Evolutionary conservation across 805 yeast species (phyloP).

Genomic region (Yamadazyma sp.): DNA sequence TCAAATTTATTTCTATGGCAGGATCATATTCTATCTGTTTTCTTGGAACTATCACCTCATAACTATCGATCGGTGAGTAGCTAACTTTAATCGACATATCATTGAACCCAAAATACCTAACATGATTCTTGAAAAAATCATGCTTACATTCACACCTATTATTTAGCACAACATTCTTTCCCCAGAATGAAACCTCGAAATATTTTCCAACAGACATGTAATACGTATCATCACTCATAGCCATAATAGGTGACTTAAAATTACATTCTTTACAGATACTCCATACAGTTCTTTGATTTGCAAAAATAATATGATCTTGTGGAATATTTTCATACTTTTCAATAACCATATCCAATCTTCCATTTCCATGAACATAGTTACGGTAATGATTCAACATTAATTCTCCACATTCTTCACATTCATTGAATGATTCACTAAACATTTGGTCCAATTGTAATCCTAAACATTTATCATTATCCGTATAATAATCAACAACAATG

Average conservation of each 20-base stretch:
- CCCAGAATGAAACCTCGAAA: slow-evolving; percentile 81
- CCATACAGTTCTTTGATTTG: slow-evolving; percentile 76
- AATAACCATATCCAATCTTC: slow-evolving; percentile 73
- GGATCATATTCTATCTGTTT: slow-evolving; percentile 71
- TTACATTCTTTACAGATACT: slow-evolving; percentile 82
- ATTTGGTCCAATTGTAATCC: slow-evolving; percentile 86
- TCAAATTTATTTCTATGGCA: slow-evolving; percentile 62
- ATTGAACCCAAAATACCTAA: slow-evolving; percentile 78
- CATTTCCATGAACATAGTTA: slow-evolving; percentile 85
- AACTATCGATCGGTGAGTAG: slow-evolving; percentile 68
- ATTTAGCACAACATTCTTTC: slow-evolving; percentile 24
- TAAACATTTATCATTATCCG: slow-evolving; percentile 85
- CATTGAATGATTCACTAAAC: slow-evolving; percentile 59
- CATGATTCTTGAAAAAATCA: slow-evolving; percentile 77
- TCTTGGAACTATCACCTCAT: slow-evolving; percentile 77
- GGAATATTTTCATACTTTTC: slow-evolving; percentile 43
- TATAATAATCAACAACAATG: slow-evolving; percentile 81
- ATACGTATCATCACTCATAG: slow-evolving; percentile 85
- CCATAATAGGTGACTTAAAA: slow-evolving; percentile 68
- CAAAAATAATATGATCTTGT: slow-evolving; percentile 15
- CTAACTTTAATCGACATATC: slow-evolving; percentile 78
- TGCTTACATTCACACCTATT: slow-evolving; percentile 58
- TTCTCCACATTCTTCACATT: slow-evolving; percentile 81
- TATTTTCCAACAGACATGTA: slow-evolving; percentile 92
- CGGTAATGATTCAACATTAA: slow-evolving; percentile 69